A percentile compares a stretch with the other conserved stretches of the same genome.
Evolutionary conservation across 2,329 filamentous ascomycete genomes (phyloP).

Genomic region (Xylariaceae sp.): DNA sequence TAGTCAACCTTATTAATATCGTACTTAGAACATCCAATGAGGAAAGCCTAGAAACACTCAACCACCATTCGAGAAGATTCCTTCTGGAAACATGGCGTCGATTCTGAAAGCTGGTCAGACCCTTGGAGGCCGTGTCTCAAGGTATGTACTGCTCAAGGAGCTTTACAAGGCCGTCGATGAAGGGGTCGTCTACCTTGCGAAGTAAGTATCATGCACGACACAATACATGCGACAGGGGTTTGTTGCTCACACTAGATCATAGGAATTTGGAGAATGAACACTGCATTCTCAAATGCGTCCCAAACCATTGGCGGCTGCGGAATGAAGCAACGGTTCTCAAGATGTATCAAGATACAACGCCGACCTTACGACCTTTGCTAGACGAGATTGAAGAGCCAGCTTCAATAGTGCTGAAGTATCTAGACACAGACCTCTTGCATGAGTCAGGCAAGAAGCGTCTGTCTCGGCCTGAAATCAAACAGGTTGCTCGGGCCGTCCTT

Average conservation of each 20-base stretch:
- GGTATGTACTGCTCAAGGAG: slow-evolving; percentile 22
- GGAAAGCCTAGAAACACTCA: no score
- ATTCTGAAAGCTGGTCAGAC: slow-evolving; percentile 14
- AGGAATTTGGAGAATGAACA: slow-evolving; percentile 18
- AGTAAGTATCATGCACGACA: slow-evolving; percentile 14
- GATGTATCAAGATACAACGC: slow-evolving; percentile 19
- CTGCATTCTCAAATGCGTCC: slow-evolving; percentile 24
- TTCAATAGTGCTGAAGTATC: slow-evolving; percentile 20
- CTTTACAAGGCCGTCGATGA: slow-evolving; percentile 21
- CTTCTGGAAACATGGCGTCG: slow-evolving; percentile 6
- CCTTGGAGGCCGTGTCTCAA: slow-evolving; percentile 20
- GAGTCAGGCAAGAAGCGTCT: slow-evolving; percentile 24
- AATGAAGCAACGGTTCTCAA: slow-evolving; percentile 28
- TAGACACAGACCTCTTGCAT: slow-evolving; percentile 22
- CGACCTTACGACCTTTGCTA: slow-evolving; percentile 21
- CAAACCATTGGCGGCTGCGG: slow-evolving; percentile 21
- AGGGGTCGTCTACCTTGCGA: slow-evolving; percentile 25
- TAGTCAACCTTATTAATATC: no score
- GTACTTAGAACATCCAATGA: no score
- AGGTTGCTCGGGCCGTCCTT: slow-evolving; percentile 21
- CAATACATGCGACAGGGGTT: slow-evolving; percentile 2
- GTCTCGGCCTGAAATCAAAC: slow-evolving; percentile 25
- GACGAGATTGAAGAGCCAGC: slow-evolving; percentile 23
- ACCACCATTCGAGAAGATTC: no score
- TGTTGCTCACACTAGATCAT: slow-evolving; percentile 2